phyloP scores from a whole-genome alignment of 169 alveolate genomes.

The Pseudocohnilembus persalinus region DNA sequence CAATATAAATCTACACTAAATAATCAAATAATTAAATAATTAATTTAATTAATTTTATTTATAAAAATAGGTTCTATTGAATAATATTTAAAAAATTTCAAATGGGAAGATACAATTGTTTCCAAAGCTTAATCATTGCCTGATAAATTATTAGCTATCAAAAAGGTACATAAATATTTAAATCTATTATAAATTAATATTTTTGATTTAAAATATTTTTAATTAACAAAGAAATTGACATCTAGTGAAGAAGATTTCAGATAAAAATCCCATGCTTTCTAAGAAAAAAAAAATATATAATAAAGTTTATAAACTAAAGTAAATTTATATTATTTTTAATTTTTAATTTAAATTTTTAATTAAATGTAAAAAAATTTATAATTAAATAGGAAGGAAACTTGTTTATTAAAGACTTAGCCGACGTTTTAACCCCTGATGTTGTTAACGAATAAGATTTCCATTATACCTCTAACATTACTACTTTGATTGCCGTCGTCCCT shows the following conservation, averaged over 20 bases:
- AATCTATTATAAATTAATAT: not conserved
- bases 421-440: constrained; percentile 17
- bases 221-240: constrained; percentile 1
- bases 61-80: constrained; percentile 18
- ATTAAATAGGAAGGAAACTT: constrained; percentile 42
- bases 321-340: too few species aligned
- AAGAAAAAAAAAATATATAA: constrained; percentile 19
- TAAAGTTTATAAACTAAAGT: constrained; percentile 1
- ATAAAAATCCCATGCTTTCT: constrained; percentile 2
- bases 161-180: constrained; percentile 21
- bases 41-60: too few species aligned
- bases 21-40: not conserved
- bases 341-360: too few species aligned
- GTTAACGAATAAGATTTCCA: constrained; percentile 45
- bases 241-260: constrained; percentile 25
- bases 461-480: constrained; percentile 48
- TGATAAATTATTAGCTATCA: constrained; percentile 25
- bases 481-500: constrained; percentile 54
- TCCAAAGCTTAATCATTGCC: constrained; percentile 29
- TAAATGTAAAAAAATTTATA: too few species aligned
- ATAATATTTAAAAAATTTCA: constrained; percentile 22
- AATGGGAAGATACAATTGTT: constrained; percentile 37
- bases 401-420: constrained; percentile 30
- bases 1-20: too few species aligned
- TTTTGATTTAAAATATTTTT: not conserved